Base-by-base conservation (phyloP, 257 asterid genomes). In the Ilex aquifolium region DNA sequence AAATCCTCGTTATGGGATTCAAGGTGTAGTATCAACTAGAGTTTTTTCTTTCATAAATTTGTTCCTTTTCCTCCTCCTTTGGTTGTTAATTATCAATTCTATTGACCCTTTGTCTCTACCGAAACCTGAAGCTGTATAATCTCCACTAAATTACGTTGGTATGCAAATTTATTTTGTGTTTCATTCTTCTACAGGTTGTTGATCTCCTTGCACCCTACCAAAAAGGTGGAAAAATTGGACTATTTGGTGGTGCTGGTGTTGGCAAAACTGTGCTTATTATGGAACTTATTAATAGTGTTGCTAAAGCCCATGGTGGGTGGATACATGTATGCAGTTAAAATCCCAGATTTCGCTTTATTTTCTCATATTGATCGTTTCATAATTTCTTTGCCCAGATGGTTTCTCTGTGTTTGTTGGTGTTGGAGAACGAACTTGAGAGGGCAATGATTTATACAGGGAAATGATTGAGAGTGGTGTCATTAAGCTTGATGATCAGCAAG, bases 141-240 rank as follows among this genome's bases (percentile, higher is more conserved):
- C 8, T 36, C 42, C 42, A 36, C 42, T 36, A 7, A 36, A 36
- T 36, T 36, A 4, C 8, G 5, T 36, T 1, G 42, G 7, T 36
- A 36, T 36, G 8, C 7, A 36, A 36, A 36, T 36, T 36, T 4
- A 7, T 7, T 36, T 36, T 7, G 54, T 57, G 10, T 57, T 31
- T 9, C 31, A n/a, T 15, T 32, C 61, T 21, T 29, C 8, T 15
- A 21, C 65, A 91, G 97, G 97, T 91, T 11, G 97, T 91, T 13
- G 97, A 91, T 75, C 88, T 91, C 68, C 97, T 91, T 71, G 97
- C 97, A 10, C 97, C 97, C 11, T 91, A 91, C 86, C 97, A 91
- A 82, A 91, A 85, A 76, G 97, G 97, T 82, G 97, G 97, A 40
- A 91, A 91, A 82, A 91, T 91, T 81, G 97, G 97, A 49, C 85